phyloP scores from a whole-genome alignment of 2,329 filamentous ascomycete genomes.

The Phyllosticta capitalensis region DNA sequence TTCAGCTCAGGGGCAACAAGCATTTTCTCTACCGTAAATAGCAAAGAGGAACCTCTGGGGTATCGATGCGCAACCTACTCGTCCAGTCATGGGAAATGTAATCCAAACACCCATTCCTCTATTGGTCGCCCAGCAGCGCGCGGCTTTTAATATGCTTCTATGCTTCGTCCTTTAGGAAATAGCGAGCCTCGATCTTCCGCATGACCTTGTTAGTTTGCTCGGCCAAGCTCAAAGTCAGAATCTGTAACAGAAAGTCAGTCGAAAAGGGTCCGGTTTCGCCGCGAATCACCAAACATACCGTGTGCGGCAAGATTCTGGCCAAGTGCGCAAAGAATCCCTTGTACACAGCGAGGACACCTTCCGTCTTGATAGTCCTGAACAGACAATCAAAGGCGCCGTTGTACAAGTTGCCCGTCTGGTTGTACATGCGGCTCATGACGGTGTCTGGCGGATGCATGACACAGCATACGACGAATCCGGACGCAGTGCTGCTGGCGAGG shows the following conservation, averaged over 20 bases:
- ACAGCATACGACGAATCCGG: constrained; percentile 92
- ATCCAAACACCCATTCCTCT: background rate
- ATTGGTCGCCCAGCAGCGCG: background rate
- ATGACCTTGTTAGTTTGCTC: constrained; percentile 96
- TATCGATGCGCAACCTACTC: background rate
- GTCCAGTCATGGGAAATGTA: background rate
- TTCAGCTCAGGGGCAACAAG: background rate
- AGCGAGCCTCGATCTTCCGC: constrained; percentile 62
- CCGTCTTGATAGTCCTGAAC: constrained; percentile 79
- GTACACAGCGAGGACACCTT: constrained; percentile 88
- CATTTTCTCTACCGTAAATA: background rate
- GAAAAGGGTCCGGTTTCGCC: background rate
- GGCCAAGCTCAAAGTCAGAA: constrained; percentile 82
- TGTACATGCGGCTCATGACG: constrained; percentile 98
- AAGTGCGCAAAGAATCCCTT: constrained; percentile 96
- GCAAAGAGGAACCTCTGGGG: background rate
- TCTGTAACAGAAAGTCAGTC: constrained; percentile 34
- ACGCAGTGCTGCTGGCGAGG: constrained; percentile 76
- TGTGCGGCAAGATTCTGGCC: constrained; percentile 89
- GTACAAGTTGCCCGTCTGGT: constrained; percentile 97
- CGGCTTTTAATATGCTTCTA: constrained; percentile 17
- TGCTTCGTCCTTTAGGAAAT: constrained; percentile 38
- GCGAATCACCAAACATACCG: constrained; percentile 37
- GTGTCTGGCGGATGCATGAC: constrained; percentile 99
- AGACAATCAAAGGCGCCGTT: constrained; percentile 86